Evolutionary conservation across 202 grass and related monocot genomes (phyloP), one percentile per base, ranked within the genome.

Genomic region (Carex sylvatica): DNA sequence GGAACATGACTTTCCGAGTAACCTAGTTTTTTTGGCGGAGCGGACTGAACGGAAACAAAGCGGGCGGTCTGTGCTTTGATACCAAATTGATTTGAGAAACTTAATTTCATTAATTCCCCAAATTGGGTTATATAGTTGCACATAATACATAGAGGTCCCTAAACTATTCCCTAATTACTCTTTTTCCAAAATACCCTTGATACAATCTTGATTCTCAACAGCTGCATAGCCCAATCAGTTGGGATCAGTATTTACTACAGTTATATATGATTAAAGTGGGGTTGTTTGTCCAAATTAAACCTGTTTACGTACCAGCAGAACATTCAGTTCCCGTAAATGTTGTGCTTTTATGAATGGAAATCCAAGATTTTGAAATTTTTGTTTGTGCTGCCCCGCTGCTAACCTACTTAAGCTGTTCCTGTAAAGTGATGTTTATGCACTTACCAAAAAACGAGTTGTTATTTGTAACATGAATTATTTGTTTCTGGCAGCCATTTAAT

Each of bases 401-500:
- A 54, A 54, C 22, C 71, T 72, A 22, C 69, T 20, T 70, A 15
- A 24, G 44, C 46, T 52, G 62, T 52, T 52, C 70, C 70, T 75
- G 72, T 54, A 74, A 75, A 33, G 14, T 16, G 9, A 40, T 24
- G 40, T 72, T 61, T 5, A 23, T 72, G 68, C 5, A 72, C 5
- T 24, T 72, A 24, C 18, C 19, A 47, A 19, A 23, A 72, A 20
- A 49, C 4, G 11, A 72, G 9, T 38, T 72, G 42, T 49, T 72
- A 19, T 70, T 16, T 72, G 40, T 22, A 49, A n/a, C 68, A 49
- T 72, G 51, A 72, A n/a, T 76, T 86, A 83, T 65, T 23, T 68
- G 22, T 7, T 16, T 91, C 65, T 87, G 1, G 4, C 59, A 71
- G 49, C 49, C 14, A 54, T 31, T 75, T 75, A n/a, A 73, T 64